Conservation (phyloP, 148 eudicot genomes). For the Chenopodium album region DNA sequence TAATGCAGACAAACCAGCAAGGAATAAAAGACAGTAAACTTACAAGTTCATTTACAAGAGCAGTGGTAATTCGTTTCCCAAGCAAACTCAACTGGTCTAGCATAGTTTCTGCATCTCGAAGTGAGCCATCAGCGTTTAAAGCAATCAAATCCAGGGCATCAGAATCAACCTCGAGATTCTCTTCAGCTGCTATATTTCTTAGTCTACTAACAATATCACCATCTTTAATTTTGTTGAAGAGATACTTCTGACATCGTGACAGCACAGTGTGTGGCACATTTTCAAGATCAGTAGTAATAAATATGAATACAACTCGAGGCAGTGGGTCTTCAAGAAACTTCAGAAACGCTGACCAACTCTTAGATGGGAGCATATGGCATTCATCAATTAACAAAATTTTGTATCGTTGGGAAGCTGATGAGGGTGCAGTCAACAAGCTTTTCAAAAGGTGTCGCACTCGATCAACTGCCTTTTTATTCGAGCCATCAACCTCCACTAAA, state of each 20-base stretch:
- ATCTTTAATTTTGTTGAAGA: constrained; percentile 81
- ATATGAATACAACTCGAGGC: constrained; percentile 69
- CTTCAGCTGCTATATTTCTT: constrained; percentile 62
- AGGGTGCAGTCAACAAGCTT: constrained; percentile 44
- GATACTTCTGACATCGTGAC: constrained; percentile 84
- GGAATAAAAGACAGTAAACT: constrained; percentile 35
- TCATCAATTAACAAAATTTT: constrained; percentile 71
- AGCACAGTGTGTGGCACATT: constrained; percentile 80
- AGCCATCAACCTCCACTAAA: constrained; percentile 65
- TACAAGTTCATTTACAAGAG: constrained; percentile 94
- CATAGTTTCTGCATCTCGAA: constrained; percentile 97
- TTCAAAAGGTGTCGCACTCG: constrained; percentile 57
- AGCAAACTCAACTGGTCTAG: constrained; percentile 94
- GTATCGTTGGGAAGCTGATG: constrained; percentile 50
- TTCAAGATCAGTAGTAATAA: constrained; percentile 80
- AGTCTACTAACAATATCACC: constrained; percentile 69
- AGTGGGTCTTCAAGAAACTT: constrained; percentile 81
- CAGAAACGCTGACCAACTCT: constrained; percentile 74
- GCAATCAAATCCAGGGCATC: constrained; percentile 93
- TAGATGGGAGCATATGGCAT: constrained; percentile 88
- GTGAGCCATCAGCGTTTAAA: constrained; percentile 87
- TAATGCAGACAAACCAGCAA: background rate
- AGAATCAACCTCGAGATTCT: constrained; percentile 73
- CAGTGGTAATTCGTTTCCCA: constrained; percentile 72
- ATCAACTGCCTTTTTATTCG: constrained; percentile 72